Conservation (phyloP, 768 basidiomycete genomes). For the Lyophyllum shimeji region DNA sequence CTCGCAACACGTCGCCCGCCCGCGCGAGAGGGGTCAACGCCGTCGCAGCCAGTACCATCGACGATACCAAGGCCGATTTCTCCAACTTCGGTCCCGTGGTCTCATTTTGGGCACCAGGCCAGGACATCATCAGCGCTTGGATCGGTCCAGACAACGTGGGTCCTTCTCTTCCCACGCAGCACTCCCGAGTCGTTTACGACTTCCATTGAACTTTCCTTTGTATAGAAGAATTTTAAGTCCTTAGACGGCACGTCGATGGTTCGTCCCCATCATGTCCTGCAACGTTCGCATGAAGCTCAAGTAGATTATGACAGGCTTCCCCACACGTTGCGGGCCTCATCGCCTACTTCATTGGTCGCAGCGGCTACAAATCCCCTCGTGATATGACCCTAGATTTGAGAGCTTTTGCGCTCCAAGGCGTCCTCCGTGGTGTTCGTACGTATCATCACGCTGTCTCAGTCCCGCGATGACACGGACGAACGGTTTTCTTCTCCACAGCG, state of each 20-base stretch:
- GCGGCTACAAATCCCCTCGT: conserved; percentile 31
- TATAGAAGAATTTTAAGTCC: conserved; percentile 18
- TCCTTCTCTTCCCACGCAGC: neutral
- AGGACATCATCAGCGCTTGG: conserved; percentile 17
- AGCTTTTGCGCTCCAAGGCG: conserved; percentile 25
- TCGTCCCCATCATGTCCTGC: neutral
- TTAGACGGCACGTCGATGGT: conserved; percentile 29
- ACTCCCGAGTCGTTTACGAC: neutral
- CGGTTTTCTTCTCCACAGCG: neutral
- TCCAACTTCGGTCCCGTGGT: conserved; percentile 37
- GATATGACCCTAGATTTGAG: conserved; percentile 26
- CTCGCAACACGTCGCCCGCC: conserved; percentile 29
- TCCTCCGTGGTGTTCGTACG: conserved; percentile 30
- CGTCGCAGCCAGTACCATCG: conserved; percentile 32
- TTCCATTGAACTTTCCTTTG: no score
- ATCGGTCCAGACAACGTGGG: conserved; percentile 22
- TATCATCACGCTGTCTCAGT: neutral
- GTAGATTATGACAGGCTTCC: conserved; percentile 23
- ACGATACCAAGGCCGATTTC: conserved; percentile 27
- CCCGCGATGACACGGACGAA: no score
- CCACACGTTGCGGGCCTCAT: conserved; percentile 41
- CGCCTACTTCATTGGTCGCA: conserved; percentile 32
- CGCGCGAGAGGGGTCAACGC: conserved; percentile 30
- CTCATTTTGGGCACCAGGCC: conserved; percentile 34
- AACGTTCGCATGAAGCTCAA: no score